Evolutionary conservation across 2,329 filamentous ascomycete species (phyloP), one percentile per base, ranked within the genome.

Genomic region (Penicillium sp.): DNA sequence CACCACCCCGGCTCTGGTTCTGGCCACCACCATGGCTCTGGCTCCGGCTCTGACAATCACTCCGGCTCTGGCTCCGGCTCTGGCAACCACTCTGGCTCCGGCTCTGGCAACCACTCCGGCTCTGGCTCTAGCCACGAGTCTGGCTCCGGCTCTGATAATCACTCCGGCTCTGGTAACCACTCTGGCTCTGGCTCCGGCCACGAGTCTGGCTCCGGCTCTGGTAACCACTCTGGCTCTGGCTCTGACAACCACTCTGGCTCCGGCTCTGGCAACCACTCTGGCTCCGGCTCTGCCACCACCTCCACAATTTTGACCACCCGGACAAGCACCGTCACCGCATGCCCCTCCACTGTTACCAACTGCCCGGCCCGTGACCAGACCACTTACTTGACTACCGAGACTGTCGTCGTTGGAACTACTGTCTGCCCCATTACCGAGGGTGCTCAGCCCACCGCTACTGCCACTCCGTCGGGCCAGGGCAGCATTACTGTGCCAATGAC

Each of bases 341-440:
- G 48, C 14, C 48, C 48, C n/a, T 29, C 35, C 2, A 42, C 35
- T 31, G 25, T 50, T 18, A 50, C 35, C 7, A 14, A 50, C 18
- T 50, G 48, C 27, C 48, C 48, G 9, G 35, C 35, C 35, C 37
- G 35, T 23, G 23, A 50, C 2, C 23, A 26, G 12, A 50, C 48
- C 3, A 50, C 48, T 22, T 50, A 42, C 18, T 18, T 50, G 22
- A 50, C 48, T 15, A 50, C 48, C 6, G 48, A 50, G 48, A 50
- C 48, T 6, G 37, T 50, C 15, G 48, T 50, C n/a, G 35, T 50
- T 11, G 35, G 35, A 15, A 42, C 48, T 43, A 50, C 48, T 23
- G 25, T 50, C 37, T 50, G 48, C 35, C 48, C 48, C 18, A 22
- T 50, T n/a, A 50, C 48, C 11, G 48, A 37, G 6, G 25, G n/a